Base-by-base conservation (phyloP, 2,329 filamentous ascomycete genomes). In the Knufia fluminis region DNA sequence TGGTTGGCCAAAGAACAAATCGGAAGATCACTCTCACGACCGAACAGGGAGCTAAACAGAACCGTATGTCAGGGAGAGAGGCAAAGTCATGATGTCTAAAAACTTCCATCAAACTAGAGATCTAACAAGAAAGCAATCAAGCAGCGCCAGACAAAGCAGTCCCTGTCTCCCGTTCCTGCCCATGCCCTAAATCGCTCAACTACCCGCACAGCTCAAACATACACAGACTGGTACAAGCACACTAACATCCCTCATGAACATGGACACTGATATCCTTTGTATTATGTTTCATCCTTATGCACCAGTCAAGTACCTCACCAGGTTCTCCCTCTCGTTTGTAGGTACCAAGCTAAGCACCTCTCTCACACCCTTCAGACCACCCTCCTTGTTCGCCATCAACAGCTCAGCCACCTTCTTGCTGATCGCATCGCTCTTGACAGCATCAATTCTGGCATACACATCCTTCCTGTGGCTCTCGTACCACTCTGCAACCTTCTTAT, bases 401-500 rank as follows among this genome's bases (percentile, higher is more conserved):
- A 87, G 62, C 46, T 82, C 77, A 6, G 87, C 83, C 59, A 88
- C 79, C 60, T 87, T 82, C 50, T 75, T 74, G 4, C 81, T 79
- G 23, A 85, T 76, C 36, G 80, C 77, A 53, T 95, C 86, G 3
- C 78, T 77, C 78, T 88, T 92, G 62, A 97, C 75, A 10, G 75
- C 71, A 66, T 96, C 89, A 23, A 97, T 80, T 79, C 92, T 94
- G 55, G 84, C 79, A 55, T 85, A 78, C 45, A 98, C 81, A 35
- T 73, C 71, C 75, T 91, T 87, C 64, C 87, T 78, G 72, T 97
- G 92, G 71, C 91, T 83, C 75, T 98, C 92, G 66, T 96, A 97
- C 92, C 92, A 98, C 60, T 83, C 78, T 3, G 90, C 87, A 23
- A 96, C 92, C 58, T 82, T 83, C 60, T 80, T 80, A 66, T 98